These are phyloP conservation scores for Phialocephala sp. DNA, from an alignment of 2,329 filamentous ascomycete species.

Conservation along the genomic window DNA sequence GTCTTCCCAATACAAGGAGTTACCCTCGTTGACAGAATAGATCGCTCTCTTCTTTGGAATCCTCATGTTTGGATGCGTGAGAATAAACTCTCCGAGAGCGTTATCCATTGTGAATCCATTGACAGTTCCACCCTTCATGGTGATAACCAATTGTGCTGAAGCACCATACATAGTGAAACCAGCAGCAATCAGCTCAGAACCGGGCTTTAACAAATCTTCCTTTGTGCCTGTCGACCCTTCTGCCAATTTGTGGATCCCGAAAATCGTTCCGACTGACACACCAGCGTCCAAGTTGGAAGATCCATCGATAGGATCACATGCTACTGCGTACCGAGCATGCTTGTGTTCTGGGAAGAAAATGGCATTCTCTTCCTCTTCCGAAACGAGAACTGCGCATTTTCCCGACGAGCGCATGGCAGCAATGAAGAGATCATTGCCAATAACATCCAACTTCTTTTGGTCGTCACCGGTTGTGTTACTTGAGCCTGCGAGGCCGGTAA, in stretches of 20 bases:
- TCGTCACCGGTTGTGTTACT: constrained; percentile 96
- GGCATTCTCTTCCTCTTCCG: constrained; percentile 93
- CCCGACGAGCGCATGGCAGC: constrained; percentile 92
- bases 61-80: constrained; percentile 93
- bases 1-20: constrained; percentile 95
- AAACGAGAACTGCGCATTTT: constrained; percentile 91
- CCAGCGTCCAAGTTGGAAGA: constrained; percentile 97
- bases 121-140: constrained; percentile 89
- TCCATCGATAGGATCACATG: constrained; percentile 97
- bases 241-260: constrained; percentile 88
- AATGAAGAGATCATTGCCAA: constrained; percentile 98
- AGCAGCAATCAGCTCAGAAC: constrained; percentile 87
- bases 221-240: constrained; percentile 76
- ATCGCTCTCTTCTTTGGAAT: constrained; percentile 82
- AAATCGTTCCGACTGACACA: constrained; percentile 97
- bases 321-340: constrained; percentile 88
- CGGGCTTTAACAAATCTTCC: constrained; percentile 87
- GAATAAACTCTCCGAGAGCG: constrained; percentile 96
- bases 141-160: constrained; percentile 93
- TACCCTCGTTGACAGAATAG: constrained; percentile 99
- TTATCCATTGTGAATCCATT: constrained; percentile 99
- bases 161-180: constrained; percentile 99
- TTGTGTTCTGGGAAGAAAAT: constrained; percentile 81
- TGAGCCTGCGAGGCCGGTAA: constrained; percentile 92
- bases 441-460: constrained; percentile 99